Percentiles rank a stretch among this genome's conserved stretches.
phyloP scores from a whole-genome alignment of 2,329 filamentous ascomycete genomes.

The Talaromyces sp. region DNA sequence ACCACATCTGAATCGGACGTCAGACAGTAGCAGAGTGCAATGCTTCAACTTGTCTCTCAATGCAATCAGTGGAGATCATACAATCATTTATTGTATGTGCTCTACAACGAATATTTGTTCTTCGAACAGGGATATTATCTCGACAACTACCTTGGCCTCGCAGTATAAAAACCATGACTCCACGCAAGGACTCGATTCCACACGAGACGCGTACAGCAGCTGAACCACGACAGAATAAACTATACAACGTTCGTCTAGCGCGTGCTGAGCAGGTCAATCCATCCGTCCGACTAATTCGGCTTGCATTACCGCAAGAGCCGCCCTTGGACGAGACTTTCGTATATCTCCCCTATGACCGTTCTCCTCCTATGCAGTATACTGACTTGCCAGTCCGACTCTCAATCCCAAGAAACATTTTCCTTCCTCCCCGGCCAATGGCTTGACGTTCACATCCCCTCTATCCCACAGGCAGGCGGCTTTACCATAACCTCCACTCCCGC shows the following conservation, averaged over 20 bases:
- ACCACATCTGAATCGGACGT: background rate
- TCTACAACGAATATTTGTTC: background rate
- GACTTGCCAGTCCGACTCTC: background rate
- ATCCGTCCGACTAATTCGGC: constrained; percentile 63
- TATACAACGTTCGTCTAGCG: constrained; percentile 61
- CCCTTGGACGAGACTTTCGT: constrained; percentile 37
- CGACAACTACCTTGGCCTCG: constrained; percentile 11
- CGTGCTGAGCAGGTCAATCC: constrained; percentile 63
- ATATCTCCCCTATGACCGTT: constrained; percentile 40
- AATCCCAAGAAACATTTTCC: constrained; percentile 41
- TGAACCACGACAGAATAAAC: constrained; percentile 65
- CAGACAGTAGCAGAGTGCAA: background rate
- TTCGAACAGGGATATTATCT: background rate
- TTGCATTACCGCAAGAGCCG: constrained; percentile 53
- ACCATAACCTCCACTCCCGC: constrained; percentile 76
- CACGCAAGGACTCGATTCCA: constrained; percentile 37
- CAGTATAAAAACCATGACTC: constrained; percentile 11
- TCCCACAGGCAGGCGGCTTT: constrained; percentile 74
- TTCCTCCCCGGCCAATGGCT: constrained; percentile 87
- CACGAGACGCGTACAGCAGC: constrained; percentile 71
- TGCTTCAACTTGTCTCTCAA: background rate
- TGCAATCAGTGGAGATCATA: background rate
- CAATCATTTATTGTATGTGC: background rate
- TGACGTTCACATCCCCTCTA: constrained; percentile 69
- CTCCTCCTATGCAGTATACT: background rate